Evolutionary conservation across 176 grass and related monocot species (phyloP).

Genomic region (Triticum urartu): DNA sequence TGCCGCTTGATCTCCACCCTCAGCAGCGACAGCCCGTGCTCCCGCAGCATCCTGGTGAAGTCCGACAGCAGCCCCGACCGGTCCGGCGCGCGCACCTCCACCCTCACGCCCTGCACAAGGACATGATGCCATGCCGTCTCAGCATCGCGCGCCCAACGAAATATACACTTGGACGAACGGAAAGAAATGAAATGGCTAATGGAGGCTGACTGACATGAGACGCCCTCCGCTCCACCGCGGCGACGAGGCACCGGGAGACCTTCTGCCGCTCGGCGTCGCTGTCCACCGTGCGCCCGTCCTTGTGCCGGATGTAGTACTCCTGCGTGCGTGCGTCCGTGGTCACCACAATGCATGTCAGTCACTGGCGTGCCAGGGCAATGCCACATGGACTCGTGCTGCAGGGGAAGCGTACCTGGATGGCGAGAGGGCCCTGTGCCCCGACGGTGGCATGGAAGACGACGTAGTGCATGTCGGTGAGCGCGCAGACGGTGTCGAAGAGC

Average conservation of each 20-base stretch:
- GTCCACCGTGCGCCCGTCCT: slow-evolving; percentile 63
- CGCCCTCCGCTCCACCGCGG: slow-evolving; percentile 62
- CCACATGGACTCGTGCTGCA: background rate
- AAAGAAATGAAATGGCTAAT: background rate
- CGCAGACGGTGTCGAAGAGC: slow-evolving; percentile 79
- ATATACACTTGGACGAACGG: background rate
- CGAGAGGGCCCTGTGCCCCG: slow-evolving; percentile 54
- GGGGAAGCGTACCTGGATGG: slow-evolving; percentile 44
- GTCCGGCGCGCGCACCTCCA: slow-evolving; percentile 50
- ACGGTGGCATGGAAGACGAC: slow-evolving; percentile 70
- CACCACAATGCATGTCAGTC: background rate
- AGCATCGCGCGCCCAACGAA: background rate
- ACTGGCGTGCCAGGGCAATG: background rate
- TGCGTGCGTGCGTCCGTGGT: background rate
- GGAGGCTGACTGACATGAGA: slow-evolving; percentile 50
- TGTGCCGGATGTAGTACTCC: slow-evolving; percentile 85
- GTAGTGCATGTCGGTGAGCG: slow-evolving; percentile 84
- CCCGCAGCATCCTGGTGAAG: slow-evolving; percentile 53
- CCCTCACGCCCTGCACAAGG: slow-evolving; percentile 45
- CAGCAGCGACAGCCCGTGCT: slow-evolving; percentile 57
- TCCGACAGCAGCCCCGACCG: slow-evolving; percentile 53
- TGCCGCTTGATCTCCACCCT: slow-evolving; percentile 38
- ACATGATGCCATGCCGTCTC: background rate
- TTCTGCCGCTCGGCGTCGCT: slow-evolving; percentile 53
- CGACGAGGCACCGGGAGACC: slow-evolving; percentile 63